phyloP scores from a whole-genome alignment of 208 protist genomes.

The Tritrichomonas foetus region DNA sequence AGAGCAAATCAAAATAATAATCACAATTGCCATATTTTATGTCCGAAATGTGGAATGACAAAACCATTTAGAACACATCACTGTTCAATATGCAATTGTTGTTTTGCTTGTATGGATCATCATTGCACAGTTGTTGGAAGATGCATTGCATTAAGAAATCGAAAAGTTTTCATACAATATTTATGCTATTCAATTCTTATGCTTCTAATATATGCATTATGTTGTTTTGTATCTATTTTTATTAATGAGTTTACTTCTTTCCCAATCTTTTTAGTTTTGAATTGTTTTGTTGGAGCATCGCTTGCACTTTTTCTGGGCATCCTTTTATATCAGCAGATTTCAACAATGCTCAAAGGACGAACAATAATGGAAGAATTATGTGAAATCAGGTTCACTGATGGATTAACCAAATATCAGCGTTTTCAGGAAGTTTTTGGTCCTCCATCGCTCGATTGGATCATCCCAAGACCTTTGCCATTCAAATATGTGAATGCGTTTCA shows the following conservation, averaged over 20 bases:
- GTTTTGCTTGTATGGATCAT: constrained; percentile 38
- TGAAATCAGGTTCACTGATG: neutral
- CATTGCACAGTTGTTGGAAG: neutral
- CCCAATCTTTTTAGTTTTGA: neutral
- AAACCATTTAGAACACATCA: constrained; percentile 40
- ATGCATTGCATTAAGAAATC: constrained; percentile 33
- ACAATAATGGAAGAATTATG: neutral
- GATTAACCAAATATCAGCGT: neutral
- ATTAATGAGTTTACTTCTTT: too few species aligned
- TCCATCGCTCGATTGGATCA: neutral
- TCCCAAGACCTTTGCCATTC: neutral
- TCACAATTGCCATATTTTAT: too few species aligned
- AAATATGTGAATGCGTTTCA: neutral
- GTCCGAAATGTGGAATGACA: neutral
- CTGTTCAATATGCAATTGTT: neutral
- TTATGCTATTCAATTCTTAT: neutral
- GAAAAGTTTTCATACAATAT: constrained; percentile 26
- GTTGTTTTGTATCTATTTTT: neutral
- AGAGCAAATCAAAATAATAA: too few species aligned
- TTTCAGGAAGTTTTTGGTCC: constrained; percentile 10
- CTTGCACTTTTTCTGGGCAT: neutral
- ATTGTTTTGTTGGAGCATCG: neutral
- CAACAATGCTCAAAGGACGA: neutral
- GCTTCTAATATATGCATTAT: neutral
- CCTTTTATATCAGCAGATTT: neutral